Percentiles rank a stretch among this genome's conserved stretches.
phyloP scores from a whole-genome alignment of 2,329 filamentous ascomycete species.

The Lasiodiplodia sp. region DNA sequence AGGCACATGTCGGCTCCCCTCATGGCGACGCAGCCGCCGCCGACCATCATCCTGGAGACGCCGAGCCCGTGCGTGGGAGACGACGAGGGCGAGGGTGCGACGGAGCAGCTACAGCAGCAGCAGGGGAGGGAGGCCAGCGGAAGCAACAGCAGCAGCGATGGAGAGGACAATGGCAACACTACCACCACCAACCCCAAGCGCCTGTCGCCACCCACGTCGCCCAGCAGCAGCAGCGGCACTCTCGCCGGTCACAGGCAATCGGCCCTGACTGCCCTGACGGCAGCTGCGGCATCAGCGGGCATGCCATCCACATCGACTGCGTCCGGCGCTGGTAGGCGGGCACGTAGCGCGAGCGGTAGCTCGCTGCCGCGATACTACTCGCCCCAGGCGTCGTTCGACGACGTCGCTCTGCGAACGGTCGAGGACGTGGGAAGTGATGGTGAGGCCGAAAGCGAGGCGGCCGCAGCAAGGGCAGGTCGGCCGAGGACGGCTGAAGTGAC shows the following conservation, averaged over 20 bases:
- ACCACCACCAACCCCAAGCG: not conserved
- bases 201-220: not conserved
- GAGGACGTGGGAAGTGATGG: not conserved
- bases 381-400: constrained; percentile 12
- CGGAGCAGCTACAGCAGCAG: not conserved
- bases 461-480: not conserved
- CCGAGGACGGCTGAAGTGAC: not conserved
- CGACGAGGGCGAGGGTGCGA: not conserved
- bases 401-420: constrained; percentile 20
- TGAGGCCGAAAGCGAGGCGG: not conserved
- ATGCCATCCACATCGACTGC: not conserved
- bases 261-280: not conserved
- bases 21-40: constrained; percentile 15
- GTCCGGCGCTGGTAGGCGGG: not conserved
- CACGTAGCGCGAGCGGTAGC: constrained; percentile 17
- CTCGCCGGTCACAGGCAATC: not conserved
- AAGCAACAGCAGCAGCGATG: not conserved
- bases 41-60: constrained; percentile 25
- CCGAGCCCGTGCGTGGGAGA: constrained; percentile 7
- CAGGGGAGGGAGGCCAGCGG: not conserved
- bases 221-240: not conserved
- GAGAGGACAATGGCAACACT: not conserved
- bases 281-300: not conserved
- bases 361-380: constrained; percentile 21
- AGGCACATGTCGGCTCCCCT: not conserved